Evolutionary conservation across 1,284 basidiomycete species (phyloP), one percentile per base, ranked within the genome.

Genomic region (Anthracocystis walkeri): DNA sequence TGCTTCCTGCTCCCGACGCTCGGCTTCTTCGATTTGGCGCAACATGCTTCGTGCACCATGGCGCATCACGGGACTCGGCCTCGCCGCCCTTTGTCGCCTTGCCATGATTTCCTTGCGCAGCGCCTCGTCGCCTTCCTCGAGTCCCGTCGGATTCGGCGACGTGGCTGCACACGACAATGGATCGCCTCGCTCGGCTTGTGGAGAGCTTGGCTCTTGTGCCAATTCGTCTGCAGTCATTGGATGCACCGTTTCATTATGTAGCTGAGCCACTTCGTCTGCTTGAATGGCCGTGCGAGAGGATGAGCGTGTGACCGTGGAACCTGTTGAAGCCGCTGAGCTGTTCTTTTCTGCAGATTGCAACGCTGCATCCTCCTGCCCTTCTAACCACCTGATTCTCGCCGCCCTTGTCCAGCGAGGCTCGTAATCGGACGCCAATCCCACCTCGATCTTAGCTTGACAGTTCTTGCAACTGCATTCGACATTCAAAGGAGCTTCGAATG

Each of bases 11-110:
- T 74, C 71, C 14, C 51, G 54, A 23, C 65, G 65, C 31, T 74
- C 71, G 18, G 71, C 65, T 31, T 74, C 71, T 52, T 74, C 71
- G n/a, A 74, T 61, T 33, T 74, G 71, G 7, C 71, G 71, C 65
- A 74, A 53, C 71, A 74, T 74, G 62, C 71, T 74, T 21, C 71
- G 50, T 11, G 71, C 71, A 11, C 71, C 71, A 11, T 58, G 62
- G 31, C 65, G 65, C 23, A 61, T n/a, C 31, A 63, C 61, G 7
- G 65, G 61, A 58, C 58, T 73, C 53, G 57, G 70, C 55, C 65
- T 55, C 7, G 70, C 57, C 41, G 33, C 42, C 45, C 27, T 56
- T 21, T 65, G 63, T 21, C 70, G 49, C n/a, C 60, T 46, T 46
- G 70, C 70, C 18, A 59, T 42, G 16, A 73, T 67, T 21, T 73